These are phyloP conservation scores for Adansonia gregorii DNA, from an alignment of 441 rosid genomes.

Conservation along the genomic window DNA sequence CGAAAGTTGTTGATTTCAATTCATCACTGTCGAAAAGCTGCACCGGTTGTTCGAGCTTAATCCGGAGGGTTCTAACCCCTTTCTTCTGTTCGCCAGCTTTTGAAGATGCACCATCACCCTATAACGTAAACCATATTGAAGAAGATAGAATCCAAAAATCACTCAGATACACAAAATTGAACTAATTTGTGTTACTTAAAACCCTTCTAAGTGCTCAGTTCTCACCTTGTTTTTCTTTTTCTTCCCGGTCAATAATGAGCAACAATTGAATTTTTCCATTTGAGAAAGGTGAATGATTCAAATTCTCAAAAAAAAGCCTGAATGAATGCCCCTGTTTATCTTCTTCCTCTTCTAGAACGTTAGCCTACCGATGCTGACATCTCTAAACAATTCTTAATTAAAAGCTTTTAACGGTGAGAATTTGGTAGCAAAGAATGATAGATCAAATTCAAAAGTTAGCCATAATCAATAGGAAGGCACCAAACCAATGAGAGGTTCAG, in stretches of 20 bases:
- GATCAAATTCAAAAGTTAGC: constrained; percentile 46
- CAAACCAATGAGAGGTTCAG: constrained; percentile 43
- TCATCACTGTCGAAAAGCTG: constrained; percentile 55
- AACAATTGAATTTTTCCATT: constrained; percentile 62
- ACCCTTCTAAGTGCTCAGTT: background rate
- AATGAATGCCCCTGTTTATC: background rate
- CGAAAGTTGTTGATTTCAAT: constrained; percentile 39
- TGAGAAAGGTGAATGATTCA: background rate
- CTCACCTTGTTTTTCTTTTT: constrained; percentile 60
- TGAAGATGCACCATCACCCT: constrained; percentile 46
- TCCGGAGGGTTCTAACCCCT: constrained; percentile 45
- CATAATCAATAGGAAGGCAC: constrained; percentile 81
- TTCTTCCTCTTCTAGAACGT: constrained; percentile 20
- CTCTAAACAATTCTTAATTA: constrained; percentile 31
- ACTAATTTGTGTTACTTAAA: background rate
- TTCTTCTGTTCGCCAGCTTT: constrained; percentile 33
- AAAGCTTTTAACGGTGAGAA: background rate
- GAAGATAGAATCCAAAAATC: constrained; percentile 8
- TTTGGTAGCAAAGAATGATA: constrained; percentile 7
- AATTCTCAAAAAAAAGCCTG: constrained; percentile 23
- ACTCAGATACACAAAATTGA: constrained; percentile 10
- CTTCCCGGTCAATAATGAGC: constrained; percentile 33
- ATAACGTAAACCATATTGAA: constrained; percentile 20
- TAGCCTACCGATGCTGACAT: constrained; percentile 33
- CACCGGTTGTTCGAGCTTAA: constrained; percentile 55